Evolutionary conservation across 192 early-diverging fungal genomes (phyloP).

Genomic region (Coemansia guatemalensis): DNA sequence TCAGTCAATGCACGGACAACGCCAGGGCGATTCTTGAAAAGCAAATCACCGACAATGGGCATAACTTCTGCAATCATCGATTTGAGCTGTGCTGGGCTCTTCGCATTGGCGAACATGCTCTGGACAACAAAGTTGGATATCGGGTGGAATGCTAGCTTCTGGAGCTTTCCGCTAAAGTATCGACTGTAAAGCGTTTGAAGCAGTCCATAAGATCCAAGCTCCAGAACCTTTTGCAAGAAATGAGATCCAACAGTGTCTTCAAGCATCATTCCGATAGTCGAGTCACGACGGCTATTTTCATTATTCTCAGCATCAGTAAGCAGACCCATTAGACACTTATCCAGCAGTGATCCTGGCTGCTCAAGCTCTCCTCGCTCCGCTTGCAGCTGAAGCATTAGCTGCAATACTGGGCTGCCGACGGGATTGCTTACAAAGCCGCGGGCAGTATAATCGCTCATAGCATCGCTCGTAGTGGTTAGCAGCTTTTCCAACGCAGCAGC

Average conservation of each 20-base stretch:
- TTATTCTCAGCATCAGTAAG: slow-evolving; percentile 48
- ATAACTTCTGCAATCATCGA: slow-evolving; percentile 65
- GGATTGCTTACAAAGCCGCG: slow-evolving; percentile 61
- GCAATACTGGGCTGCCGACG: slow-evolving; percentile 79
- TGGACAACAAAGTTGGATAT: slow-evolving; percentile 87
- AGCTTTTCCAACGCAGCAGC: slow-evolving; percentile 57
- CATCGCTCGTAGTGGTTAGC: slow-evolving; percentile 52
- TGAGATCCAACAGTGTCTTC: slow-evolving; percentile 76
- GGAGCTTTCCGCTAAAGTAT: slow-evolving; percentile 64
- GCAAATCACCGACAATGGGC: slow-evolving; percentile 59
- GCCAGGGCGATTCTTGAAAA: slow-evolving; percentile 67
- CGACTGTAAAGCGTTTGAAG: slow-evolving; percentile 65
- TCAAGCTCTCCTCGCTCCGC: slow-evolving; percentile 14
- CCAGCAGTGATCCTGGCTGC: slow-evolving; percentile 50
- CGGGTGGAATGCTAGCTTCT: slow-evolving; percentile 65
- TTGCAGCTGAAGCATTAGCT: slow-evolving; percentile 53
- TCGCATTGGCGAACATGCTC: slow-evolving; percentile 63
- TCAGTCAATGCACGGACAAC: slow-evolving; percentile 71
- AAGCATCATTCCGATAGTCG: slow-evolving; percentile 60
- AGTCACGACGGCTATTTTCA: slow-evolving; percentile 52
- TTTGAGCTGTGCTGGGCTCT: slow-evolving; percentile 60
- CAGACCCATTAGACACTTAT: slow-evolving; percentile 58
- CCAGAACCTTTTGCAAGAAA: slow-evolving; percentile 69
- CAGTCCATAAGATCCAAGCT: slow-evolving; percentile 53
- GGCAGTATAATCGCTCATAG: slow-evolving; percentile 53